phyloP scores from a whole-genome alignment of 163 green algal genomes.

The Chloromonas sp. region DNA sequence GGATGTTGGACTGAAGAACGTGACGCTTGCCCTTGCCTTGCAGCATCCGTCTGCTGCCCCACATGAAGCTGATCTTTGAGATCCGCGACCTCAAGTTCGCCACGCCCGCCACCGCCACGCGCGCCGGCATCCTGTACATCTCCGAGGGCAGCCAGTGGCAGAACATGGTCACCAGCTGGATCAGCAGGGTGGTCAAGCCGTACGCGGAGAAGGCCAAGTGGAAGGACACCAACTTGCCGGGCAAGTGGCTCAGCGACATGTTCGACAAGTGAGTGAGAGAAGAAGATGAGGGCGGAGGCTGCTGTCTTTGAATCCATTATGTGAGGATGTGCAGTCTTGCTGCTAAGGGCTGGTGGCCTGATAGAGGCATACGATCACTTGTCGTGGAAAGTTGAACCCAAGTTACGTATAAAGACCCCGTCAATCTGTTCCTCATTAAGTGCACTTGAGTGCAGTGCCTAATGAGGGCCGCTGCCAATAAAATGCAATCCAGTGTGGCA shows the following conservation, averaged over 20 bases:
- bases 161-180: constrained; percentile 61
- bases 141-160: constrained; percentile 72
- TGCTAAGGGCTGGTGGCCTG: too few species aligned
- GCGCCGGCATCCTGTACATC: constrained; percentile 79
- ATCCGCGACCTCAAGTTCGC: constrained; percentile 83
- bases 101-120: constrained; percentile 75
- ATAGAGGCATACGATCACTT: too few species aligned
- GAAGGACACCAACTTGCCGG: constrained; percentile 62
- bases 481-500: too few species aligned
- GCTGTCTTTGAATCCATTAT: too few species aligned
- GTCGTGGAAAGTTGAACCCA: too few species aligned
- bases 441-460: too few species aligned
- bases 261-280: constrained; percentile 56
- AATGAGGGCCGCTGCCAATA: too few species aligned
- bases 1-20: too few species aligned
- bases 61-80: constrained; percentile 89
- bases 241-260: constrained; percentile 62
- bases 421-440: too few species aligned
- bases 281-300: background rate
- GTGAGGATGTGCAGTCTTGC: too few species aligned
- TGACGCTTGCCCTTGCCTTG: background rate
- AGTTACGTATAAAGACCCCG: too few species aligned
- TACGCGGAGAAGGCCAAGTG: constrained; percentile 79
- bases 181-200: constrained; percentile 35
- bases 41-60: constrained; percentile 64